Evolutionary conservation across 225 moss, liverwort and hornwort species (phyloP).

Genomic region (Antitrichia curtipendula): DNA sequence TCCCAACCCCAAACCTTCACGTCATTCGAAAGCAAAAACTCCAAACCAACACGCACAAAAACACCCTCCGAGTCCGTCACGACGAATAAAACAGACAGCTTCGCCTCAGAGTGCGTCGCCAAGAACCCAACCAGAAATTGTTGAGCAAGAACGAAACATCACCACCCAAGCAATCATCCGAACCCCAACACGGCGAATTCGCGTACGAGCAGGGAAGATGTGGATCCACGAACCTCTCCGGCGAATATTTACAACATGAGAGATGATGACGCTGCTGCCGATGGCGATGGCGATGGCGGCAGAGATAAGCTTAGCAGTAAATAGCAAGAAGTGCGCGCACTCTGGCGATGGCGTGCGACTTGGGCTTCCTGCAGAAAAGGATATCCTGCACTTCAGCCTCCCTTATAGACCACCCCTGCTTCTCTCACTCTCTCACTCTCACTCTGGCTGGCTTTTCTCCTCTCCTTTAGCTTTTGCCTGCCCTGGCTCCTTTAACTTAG

Average conservation of each 20-base stretch:
- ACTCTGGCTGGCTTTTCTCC: not conserved
- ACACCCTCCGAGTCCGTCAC: not conserved
- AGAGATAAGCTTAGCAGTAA: not conserved
- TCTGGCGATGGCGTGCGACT: not conserved
- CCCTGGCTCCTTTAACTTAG: not conserved
- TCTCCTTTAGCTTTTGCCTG: not conserved
- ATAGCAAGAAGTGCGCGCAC: not conserved
- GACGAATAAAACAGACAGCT: not conserved
- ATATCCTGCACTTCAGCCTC: not conserved
- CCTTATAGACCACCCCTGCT: not conserved
- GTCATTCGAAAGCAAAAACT: not conserved
- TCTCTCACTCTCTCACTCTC: not conserved
- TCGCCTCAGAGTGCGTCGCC: not conserved
- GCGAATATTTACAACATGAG: slow-evolving; percentile 4
- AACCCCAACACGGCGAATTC: not conserved
- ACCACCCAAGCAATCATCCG: not conserved
- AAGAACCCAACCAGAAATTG: not conserved
- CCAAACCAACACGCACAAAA: not conserved
- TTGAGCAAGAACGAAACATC: not conserved
- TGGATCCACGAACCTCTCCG: not conserved
- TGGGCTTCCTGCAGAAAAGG: not conserved
- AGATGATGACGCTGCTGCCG: not conserved
- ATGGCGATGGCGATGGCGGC: not conserved
- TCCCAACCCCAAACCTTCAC: not conserved
- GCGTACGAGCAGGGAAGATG: not conserved